These are phyloP conservation scores for Antarctomyces pellizariae DNA, from an alignment of 495 filamentous ascomycete species.

Conservation along the genomic window DNA sequence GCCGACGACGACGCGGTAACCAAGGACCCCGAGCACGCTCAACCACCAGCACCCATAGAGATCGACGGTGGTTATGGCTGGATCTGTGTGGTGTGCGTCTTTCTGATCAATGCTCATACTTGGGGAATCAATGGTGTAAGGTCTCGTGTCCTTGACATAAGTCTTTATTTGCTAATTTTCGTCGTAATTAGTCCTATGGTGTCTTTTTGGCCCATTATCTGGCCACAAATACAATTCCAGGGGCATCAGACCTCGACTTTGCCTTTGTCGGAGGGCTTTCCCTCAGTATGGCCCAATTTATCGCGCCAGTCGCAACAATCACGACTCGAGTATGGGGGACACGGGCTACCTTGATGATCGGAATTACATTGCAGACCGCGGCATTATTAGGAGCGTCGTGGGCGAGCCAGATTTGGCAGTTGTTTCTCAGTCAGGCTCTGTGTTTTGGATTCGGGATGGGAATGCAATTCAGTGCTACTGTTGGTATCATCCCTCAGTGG, in stretches of 20 bases:
- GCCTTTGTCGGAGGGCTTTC: slow-evolving; percentile 49
- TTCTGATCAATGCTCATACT: slow-evolving; percentile 18
- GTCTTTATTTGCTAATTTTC: slow-evolving; percentile 6
- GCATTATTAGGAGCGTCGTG: slow-evolving; percentile 33
- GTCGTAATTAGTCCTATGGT: slow-evolving; percentile 32
- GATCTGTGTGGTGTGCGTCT: slow-evolving; percentile 28
- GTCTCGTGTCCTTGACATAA: background rate
- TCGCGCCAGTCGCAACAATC: slow-evolving; percentile 34
- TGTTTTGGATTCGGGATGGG: slow-evolving; percentile 52
- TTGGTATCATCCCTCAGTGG: slow-evolving; percentile 47
- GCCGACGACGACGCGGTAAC: too few species aligned
- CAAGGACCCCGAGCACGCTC: too few species aligned
- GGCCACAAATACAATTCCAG: slow-evolving; percentile 27
- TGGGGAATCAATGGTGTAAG: slow-evolving; percentile 15
- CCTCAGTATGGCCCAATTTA: slow-evolving; percentile 31
- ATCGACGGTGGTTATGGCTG: slow-evolving; percentile 31
- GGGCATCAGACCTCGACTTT: slow-evolving; percentile 31
- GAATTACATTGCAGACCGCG: slow-evolving; percentile 27
- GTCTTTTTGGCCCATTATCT: slow-evolving; percentile 43
- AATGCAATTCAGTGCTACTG: slow-evolving; percentile 42
- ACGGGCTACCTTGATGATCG: slow-evolving; percentile 25
- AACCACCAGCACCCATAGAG: background rate
- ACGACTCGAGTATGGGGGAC: slow-evolving; percentile 25
- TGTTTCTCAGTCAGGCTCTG: slow-evolving; percentile 47
- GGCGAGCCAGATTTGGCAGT: slow-evolving; percentile 35